Conservation (phyloP, 2,329 filamentous ascomycete genomes). For the Apiospora pterosperma region DNA sequence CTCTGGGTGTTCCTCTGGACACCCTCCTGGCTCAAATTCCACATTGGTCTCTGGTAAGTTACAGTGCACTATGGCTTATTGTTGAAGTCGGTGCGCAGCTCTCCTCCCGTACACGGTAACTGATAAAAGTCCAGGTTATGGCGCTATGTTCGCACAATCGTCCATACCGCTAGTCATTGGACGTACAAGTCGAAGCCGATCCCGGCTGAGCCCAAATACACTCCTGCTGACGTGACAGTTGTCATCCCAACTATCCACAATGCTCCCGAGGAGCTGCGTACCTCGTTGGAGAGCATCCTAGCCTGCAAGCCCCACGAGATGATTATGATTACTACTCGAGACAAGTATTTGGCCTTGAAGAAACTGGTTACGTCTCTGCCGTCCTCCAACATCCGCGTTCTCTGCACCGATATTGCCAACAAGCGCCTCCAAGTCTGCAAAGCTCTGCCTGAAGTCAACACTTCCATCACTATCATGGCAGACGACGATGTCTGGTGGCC, state of each 20-base stretch:
- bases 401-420: constrained; percentile 82
- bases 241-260: constrained; percentile 92
- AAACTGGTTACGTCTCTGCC: constrained; percentile 60
- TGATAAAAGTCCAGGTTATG: constrained; percentile 60
- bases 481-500: constrained; percentile 97
- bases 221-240: constrained; percentile 82
- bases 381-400: constrained; percentile 64
- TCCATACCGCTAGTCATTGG: constrained; percentile 86
- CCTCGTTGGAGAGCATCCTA: constrained; percentile 76
- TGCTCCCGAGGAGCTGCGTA: constrained; percentile 75
- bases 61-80: background rate
- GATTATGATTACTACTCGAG: constrained; percentile 82
- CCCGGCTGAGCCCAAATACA: constrained; percentile 75
- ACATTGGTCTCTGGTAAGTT: constrained; percentile 3
- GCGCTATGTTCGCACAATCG: constrained; percentile 80
- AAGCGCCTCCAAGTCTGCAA: constrained; percentile 92
- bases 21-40: constrained; percentile 2
- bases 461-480: constrained; percentile 84
- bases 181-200: constrained; percentile 81
- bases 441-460: constrained; percentile 81
- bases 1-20: background rate
- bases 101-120: background rate
- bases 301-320: constrained; percentile 67
- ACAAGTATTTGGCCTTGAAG: constrained; percentile 68
- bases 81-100: background rate